Conservation (phyloP, 306 rosid species). For the Fagus crenata region DNA sequence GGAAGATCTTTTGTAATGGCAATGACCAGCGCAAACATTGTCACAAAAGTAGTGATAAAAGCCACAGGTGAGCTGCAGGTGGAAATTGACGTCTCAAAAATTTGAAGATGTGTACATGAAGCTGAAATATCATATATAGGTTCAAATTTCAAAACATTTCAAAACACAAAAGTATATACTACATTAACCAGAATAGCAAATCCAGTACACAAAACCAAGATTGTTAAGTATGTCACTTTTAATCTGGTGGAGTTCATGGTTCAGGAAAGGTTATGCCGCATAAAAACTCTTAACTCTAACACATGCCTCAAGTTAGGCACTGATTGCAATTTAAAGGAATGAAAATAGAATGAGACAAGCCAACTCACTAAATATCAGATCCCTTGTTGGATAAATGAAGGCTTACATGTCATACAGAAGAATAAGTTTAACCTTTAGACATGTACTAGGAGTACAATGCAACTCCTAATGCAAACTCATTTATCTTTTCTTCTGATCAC, state of each 20-base stretch:
- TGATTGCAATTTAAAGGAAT: background rate
- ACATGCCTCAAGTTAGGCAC: background rate
- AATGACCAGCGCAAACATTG: conserved; percentile 87
- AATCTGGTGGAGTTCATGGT: background rate
- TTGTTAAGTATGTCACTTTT: too few relatives aligned
- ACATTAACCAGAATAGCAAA: background rate
- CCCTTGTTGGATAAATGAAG: background rate
- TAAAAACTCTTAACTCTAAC: background rate
- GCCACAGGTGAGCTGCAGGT: conserved; percentile 86
- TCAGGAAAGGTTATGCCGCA: background rate
- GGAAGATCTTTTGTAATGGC: conserved; percentile 99
- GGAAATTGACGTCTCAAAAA: conserved; percentile 29
- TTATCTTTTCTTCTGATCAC: background rate
- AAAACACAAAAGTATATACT: background rate
- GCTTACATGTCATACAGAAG: background rate
- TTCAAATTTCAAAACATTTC: background rate
- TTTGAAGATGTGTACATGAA: background rate
- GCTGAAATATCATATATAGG: conserved; percentile 15
- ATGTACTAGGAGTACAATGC: background rate
- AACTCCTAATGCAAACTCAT: background rate
- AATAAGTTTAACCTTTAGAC: background rate
- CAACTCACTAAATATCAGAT: conserved; percentile 6
- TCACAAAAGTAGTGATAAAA: conserved; percentile 88
- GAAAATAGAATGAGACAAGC: background rate
- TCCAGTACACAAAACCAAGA: background rate